Conservation (phyloP, 805 yeast genomes). For the Candida nonsorbophila region DNA sequence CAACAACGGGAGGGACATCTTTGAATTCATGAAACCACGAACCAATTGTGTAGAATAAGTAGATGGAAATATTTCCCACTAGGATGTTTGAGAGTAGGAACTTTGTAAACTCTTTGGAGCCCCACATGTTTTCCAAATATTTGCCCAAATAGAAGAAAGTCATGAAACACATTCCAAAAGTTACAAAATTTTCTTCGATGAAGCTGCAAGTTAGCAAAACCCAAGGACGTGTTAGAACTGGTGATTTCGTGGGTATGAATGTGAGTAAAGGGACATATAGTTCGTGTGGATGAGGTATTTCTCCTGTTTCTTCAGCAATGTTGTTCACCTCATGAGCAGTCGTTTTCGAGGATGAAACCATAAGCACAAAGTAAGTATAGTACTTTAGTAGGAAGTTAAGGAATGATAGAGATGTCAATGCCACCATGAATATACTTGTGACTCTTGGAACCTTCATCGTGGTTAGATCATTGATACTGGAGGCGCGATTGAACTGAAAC, state of each 20-base stretch:
- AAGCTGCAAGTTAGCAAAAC: constrained; percentile 42
- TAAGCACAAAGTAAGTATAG: constrained; percentile 31
- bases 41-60: constrained; percentile 16
- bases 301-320: constrained; percentile 28
- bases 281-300: constrained; percentile 40
- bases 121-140: constrained; percentile 66
- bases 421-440: constrained; percentile 29
- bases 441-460: constrained; percentile 29
- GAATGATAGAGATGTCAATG: constrained; percentile 22
- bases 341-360: constrained; percentile 23
- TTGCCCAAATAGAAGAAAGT: constrained; percentile 50
- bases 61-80: constrained; percentile 29
- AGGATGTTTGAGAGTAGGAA: constrained; percentile 38
- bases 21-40: constrained; percentile 9
- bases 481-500: too few species aligned
- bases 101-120: constrained; percentile 44
- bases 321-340: constrained; percentile 15
- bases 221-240: constrained; percentile 43
- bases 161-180: constrained; percentile 30
- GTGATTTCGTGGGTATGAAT: constrained; percentile 40
- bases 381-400: constrained; percentile 30
- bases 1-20: constrained; percentile 39
- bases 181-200: constrained; percentile 39
- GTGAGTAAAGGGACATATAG: constrained; percentile 47
- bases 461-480: too few species aligned